Conservation (phyloP, 176 grass and related monocot genomes). For the Musa schizocarpa region DNA sequence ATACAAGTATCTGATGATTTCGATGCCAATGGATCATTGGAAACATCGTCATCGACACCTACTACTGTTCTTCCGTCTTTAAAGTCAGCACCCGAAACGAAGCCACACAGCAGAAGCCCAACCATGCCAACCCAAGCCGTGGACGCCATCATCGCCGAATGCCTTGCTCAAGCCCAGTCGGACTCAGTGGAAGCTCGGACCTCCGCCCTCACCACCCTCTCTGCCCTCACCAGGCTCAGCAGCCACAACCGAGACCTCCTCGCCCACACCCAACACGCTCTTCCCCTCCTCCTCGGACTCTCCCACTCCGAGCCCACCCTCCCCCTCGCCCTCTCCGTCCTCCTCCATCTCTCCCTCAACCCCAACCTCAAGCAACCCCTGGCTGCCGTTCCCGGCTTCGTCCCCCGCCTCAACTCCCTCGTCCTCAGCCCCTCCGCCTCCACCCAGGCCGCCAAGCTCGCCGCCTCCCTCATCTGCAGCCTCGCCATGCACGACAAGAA, state of each 20-base stretch:
- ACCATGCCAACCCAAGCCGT: neutral
- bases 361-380: conserved; percentile 12
- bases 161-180: neutral
- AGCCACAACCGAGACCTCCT: conserved; percentile 6
- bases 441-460: neutral
- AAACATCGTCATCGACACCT: too few relatives aligned
- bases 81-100: too few relatives aligned
- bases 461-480: conserved; percentile 24
- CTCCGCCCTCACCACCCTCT: conserved; percentile 8
- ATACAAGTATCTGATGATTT: too few relatives aligned
- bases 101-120: too few relatives aligned
- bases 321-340: conserved; percentile 1
- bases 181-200: neutral
- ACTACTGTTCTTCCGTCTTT: too few relatives aligned
- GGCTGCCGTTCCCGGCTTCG: neutral
- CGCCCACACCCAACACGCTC: neutral
- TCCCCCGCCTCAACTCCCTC: conserved; percentile 2
- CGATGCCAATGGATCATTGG: too few relatives aligned
- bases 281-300: conserved; percentile 8
- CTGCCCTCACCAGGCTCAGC: conserved; percentile 18
- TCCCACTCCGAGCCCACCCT: neutral
- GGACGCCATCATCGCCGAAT: neutral
- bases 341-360: conserved; percentile 25
- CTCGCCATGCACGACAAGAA: conserved; percentile 25
- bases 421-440: neutral